These are phyloP conservation scores for Fusarium luffae DNA, from an alignment of 2,329 filamentous ascomycete genomes.

Conservation along the genomic window DNA sequence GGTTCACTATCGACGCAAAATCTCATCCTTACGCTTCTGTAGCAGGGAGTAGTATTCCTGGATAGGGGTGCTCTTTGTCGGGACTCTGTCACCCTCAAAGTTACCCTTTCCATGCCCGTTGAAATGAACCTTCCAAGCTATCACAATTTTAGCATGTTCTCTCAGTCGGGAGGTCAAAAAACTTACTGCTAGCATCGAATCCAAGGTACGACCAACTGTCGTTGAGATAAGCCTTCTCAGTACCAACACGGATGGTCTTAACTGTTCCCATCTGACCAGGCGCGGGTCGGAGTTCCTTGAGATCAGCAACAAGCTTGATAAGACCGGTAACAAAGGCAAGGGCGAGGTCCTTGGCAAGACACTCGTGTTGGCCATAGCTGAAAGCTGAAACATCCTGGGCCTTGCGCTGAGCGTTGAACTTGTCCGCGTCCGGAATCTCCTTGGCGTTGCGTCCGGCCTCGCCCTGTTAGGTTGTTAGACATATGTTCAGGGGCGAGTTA, in stretches of 20 bases:
- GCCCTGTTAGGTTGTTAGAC: slow-evolving; percentile 47
- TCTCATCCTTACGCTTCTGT: slow-evolving; percentile 49
- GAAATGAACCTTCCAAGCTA: slow-evolving; percentile 53
- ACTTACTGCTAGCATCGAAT: slow-evolving; percentile 60
- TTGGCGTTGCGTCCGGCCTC: slow-evolving; percentile 53
- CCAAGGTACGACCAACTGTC: slow-evolving; percentile 60
- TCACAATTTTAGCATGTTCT: slow-evolving; percentile 32
- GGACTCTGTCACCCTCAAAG: slow-evolving; percentile 48
- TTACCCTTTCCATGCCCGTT: slow-evolving; percentile 52
- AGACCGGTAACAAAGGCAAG: slow-evolving; percentile 56
- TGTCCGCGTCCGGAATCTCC: slow-evolving; percentile 51
- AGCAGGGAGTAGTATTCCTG: slow-evolving; percentile 52
- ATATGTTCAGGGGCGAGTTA: rapidly evolving
- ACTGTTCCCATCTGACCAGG: slow-evolving; percentile 58
- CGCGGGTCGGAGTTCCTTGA: slow-evolving; percentile 58
- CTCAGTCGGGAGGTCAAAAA: rapidly evolving
- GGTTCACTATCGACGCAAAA: slow-evolving; percentile 13
- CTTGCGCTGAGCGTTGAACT: slow-evolving; percentile 58
- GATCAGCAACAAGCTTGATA: slow-evolving; percentile 55
- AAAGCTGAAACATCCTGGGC: slow-evolving; percentile 55
- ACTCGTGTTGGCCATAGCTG: slow-evolving; percentile 60
- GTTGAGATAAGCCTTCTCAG: slow-evolving; percentile 58
- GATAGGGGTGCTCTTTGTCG: slow-evolving; percentile 39
- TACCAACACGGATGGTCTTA: slow-evolving; percentile 56
- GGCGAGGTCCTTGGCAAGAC: slow-evolving; percentile 55